phyloP scores from a whole-genome alignment of 2,329 filamentous ascomycete species.

The Phyllosticta ampelicida region DNA sequence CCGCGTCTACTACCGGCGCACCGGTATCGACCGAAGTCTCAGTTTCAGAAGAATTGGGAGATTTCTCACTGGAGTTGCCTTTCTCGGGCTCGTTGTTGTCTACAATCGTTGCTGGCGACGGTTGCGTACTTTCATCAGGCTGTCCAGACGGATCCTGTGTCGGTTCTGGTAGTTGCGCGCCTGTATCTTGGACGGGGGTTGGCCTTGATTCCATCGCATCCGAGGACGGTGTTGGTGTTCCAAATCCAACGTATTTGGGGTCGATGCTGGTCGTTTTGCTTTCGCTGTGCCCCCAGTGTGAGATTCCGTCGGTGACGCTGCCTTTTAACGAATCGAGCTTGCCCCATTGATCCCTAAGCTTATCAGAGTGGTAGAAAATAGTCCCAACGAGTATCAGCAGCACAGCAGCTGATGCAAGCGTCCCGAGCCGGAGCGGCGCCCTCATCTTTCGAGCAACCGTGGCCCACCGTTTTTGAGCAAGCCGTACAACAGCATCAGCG shows the following conservation, averaged over 20 bases:
- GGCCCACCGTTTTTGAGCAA: background rate
- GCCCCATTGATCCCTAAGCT: constrained; percentile 1
- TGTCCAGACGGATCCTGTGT: background rate
- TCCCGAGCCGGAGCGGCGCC: constrained; percentile 4
- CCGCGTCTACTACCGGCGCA: background rate
- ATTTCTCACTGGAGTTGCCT: background rate
- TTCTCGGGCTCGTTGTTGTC: background rate
- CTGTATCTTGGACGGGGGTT: background rate
- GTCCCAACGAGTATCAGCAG: background rate
- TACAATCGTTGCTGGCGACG: background rate
- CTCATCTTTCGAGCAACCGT: constrained; percentile 5
- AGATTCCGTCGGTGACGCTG: background rate
- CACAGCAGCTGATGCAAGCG: constrained; percentile 1
- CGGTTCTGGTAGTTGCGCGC: background rate
- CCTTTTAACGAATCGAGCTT: background rate
- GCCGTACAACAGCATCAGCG: background rate
- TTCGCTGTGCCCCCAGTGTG: background rate
- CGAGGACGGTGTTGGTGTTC: background rate
- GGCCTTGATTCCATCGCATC: background rate
- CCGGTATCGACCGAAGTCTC: background rate
- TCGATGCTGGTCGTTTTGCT: background rate
- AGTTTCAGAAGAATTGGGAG: background rate
- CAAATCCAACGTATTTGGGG: constrained; percentile 5
- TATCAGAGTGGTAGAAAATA: constrained; percentile 1
- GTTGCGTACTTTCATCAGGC: background rate